These are phyloP conservation scores for Tricholoma terreum DNA, from an alignment of 768 basidiomycete genomes.

Conservation along the genomic window DNA sequence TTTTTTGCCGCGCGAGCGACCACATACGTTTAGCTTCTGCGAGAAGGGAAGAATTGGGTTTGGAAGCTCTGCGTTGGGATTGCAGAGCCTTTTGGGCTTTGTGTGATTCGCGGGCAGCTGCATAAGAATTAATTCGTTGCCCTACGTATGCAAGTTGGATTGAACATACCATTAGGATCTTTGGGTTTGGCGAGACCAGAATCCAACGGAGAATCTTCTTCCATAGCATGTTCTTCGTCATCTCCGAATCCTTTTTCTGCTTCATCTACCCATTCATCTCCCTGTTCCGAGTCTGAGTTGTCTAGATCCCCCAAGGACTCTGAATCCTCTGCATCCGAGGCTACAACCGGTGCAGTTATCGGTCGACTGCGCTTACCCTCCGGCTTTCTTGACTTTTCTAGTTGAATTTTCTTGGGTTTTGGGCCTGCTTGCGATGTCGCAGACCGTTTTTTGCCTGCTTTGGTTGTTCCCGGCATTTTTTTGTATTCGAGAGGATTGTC, in stretches of 20 bases:
- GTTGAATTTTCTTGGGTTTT: conserved; percentile 50
- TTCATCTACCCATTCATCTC: conserved; percentile 31
- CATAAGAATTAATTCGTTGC: not conserved
- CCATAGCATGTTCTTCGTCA: conserved; percentile 29
- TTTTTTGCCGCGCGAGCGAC: conserved; percentile 72
- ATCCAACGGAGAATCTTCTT: conserved; percentile 29
- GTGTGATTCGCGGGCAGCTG: conserved; percentile 68
- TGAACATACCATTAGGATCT: conserved; percentile 55
- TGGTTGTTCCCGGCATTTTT: conserved; percentile 37
- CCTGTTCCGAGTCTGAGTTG: conserved; percentile 32
- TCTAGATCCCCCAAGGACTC: conserved; percentile 40
- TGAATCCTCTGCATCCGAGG: conserved; percentile 30
- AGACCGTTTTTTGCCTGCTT: conserved; percentile 48
- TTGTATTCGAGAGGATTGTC: not conserved
- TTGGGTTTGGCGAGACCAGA: conserved; percentile 29
- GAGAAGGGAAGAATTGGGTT: conserved; percentile 72
- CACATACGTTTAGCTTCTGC: conserved; percentile 73
- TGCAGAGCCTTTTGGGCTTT: conserved; percentile 64
- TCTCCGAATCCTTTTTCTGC: conserved; percentile 14
- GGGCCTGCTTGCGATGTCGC: conserved; percentile 46
- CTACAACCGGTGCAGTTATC: conserved; percentile 41
- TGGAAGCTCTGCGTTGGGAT: conserved; percentile 70
- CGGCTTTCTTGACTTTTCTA: conserved; percentile 30
- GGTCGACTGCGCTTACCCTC: conserved; percentile 48
- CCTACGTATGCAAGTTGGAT: conserved; percentile 2